Evolutionary conservation across 257 asterid species (phyloP).

Genomic region (Nicotiana sylvestris): DNA sequence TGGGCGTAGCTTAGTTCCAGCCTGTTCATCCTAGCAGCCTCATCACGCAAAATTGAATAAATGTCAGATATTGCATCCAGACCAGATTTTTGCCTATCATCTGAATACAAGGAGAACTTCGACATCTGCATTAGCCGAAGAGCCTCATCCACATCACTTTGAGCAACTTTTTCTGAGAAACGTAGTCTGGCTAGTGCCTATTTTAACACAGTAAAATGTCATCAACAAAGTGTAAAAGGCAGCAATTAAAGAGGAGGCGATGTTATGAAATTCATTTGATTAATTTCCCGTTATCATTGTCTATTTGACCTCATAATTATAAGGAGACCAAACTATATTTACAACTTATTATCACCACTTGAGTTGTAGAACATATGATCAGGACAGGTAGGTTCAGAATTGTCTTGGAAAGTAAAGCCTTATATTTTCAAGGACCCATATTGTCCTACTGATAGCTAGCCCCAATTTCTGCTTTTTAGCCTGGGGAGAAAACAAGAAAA

Average conservation of each 20-base stretch:
- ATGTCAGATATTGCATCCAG: slow-evolving; percentile 95
- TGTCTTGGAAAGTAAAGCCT: background rate
- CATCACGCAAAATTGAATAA: slow-evolving; percentile 88
- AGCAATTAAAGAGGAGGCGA: background rate
- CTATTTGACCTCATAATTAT: background rate
- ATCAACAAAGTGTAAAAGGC: background rate
- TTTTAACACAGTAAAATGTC: background rate
- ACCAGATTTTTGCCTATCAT: slow-evolving; percentile 85
- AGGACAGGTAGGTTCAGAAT: background rate
- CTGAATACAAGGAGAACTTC: slow-evolving; percentile 92
- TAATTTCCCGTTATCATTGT: background rate
- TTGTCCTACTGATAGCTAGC: background rate
- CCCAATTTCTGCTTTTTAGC: background rate
- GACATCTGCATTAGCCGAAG: slow-evolving; percentile 99
- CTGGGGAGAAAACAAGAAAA: background rate
- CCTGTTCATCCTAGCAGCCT: slow-evolving; percentile 81
- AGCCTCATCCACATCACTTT: slow-evolving; percentile 99
- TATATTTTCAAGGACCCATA: background rate
- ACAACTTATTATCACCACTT: background rate
- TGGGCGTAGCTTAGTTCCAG: slow-evolving; percentile 87
- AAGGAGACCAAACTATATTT: background rate
- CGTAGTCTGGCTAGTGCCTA: slow-evolving; percentile 97
- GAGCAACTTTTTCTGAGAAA: slow-evolving; percentile 63
- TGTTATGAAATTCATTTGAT: background rate
- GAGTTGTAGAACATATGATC: background rate